Conservation (phyloP, 768 basidiomycete species). For the Wakefieldia striispora region DNA sequence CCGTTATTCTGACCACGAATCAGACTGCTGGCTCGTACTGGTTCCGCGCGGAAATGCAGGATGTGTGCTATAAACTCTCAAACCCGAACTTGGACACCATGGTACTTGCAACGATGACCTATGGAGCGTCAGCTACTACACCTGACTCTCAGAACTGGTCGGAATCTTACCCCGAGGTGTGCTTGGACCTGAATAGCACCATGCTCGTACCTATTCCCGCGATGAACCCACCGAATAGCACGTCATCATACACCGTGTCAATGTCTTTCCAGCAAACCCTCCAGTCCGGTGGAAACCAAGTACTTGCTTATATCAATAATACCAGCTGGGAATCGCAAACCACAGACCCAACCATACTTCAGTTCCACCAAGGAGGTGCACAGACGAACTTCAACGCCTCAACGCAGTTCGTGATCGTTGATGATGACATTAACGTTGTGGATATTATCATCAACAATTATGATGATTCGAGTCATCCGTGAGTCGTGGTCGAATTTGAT, state of each 20-base stretch:
- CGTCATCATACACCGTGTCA: conserved; percentile 13
- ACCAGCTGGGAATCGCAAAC: conserved; percentile 27
- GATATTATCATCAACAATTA: conserved; percentile 23
- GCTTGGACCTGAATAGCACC: conserved; percentile 28
- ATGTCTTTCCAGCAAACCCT: conserved; percentile 27
- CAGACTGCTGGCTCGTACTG: conserved; percentile 35
- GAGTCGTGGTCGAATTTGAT: neutral
- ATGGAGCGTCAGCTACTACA: conserved; percentile 24
- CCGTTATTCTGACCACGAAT: conserved; percentile 44
- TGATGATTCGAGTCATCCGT: conserved; percentile 33
- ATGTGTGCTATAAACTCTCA: conserved; percentile 28
- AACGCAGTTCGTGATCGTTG: conserved; percentile 25
- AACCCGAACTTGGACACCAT: conserved; percentile 28
- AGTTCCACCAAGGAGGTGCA: conserved; percentile 22
- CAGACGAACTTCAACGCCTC: conserved; percentile 26
- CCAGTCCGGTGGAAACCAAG: conserved; percentile 26
- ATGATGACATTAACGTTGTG: conserved; percentile 28
- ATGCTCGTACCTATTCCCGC: conserved; percentile 28
- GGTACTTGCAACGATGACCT: conserved; percentile 31
- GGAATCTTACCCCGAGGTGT: conserved; percentile 20
- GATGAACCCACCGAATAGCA: conserved; percentile 29
- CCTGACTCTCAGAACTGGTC: conserved; percentile 29
- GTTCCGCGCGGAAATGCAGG: conserved; percentile 39
- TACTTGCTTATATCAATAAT: conserved; percentile 25
- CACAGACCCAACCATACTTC: conserved; percentile 29